Evolutionary conservation across 768 basidiomycete genomes (phyloP).

Genomic region (Boletus subcaerulescens): DNA sequence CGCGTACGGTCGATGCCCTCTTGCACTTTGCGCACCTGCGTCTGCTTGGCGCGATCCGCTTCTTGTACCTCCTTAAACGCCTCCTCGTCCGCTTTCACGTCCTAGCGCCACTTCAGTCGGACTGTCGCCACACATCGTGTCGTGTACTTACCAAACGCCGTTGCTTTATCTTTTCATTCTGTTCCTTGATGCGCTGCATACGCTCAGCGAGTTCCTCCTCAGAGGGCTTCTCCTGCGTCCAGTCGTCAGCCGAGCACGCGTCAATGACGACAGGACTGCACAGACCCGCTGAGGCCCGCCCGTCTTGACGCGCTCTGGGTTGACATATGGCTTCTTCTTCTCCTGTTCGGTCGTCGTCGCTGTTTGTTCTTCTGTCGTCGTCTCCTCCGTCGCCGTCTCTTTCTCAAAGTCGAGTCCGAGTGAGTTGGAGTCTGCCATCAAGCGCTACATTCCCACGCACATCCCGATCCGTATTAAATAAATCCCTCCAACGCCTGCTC

Average conservation of each 20-base stretch:
- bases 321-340: constrained; percentile 74
- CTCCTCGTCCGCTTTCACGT: constrained; percentile 78
- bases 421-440: constrained; percentile 53
- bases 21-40: constrained; percentile 62
- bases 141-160: constrained; percentile 49
- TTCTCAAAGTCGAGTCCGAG: constrained; percentile 70
- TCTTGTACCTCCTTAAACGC: constrained; percentile 73
- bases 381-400: constrained; percentile 10
- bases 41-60: constrained; percentile 55
- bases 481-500: neutral
- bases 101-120: constrained; percentile 39
- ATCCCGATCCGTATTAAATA: constrained; percentile 11
- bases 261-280: neutral
- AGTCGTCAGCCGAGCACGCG: constrained; percentile 11
- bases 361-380: constrained; percentile 8
- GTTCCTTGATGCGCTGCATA: constrained; percentile 66
- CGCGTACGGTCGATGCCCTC: constrained; percentile 65
- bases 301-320: constrained; percentile 81
- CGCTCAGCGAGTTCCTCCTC: constrained; percentile 66
- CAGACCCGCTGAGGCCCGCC: constrained; percentile 69
- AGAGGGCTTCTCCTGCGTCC: constrained; percentile 60
- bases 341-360: constrained; percentile 8
- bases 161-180: constrained; percentile 77
- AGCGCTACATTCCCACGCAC: constrained; percentile 22
- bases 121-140: neutral